Percentiles rank a stretch among this genome's conserved stretches.
These are phyloP conservation scores for Ulmus americana DNA, from an alignment of 331 rosid species.

Conservation along the genomic window DNA sequence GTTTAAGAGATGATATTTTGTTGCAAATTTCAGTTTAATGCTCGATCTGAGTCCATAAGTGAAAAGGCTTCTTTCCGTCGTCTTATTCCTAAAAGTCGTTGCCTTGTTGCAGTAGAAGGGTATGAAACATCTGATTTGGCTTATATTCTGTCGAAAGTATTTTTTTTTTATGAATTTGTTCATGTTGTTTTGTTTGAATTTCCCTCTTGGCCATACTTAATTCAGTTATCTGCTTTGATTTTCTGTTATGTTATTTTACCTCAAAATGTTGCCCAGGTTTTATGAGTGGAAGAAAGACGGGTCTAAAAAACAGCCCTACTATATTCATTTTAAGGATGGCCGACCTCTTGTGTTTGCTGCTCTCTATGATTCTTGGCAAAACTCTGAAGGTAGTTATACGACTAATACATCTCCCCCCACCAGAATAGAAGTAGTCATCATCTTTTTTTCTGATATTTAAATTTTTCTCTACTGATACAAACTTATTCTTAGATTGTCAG, in stretches of 20 bases:
- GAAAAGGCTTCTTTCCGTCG: conserved; percentile 79
- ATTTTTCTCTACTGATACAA: conserved; percentile 7
- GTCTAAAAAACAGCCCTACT: conserved; percentile 84
- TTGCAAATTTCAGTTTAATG: conserved; percentile 59
- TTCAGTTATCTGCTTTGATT: not conserved
- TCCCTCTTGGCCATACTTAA: not conserved
- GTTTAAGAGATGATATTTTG: not conserved
- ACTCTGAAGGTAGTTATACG: conserved; percentile 48
- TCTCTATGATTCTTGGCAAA: conserved; percentile 79
- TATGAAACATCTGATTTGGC: conserved; percentile 6
- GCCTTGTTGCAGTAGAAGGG: conserved; percentile 82
- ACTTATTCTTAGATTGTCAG: no score
- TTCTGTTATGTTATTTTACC: not conserved
- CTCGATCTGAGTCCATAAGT: conserved; percentile 64
- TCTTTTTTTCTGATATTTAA: not conserved
- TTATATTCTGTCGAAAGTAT: not conserved
- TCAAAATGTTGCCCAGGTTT: conserved; percentile 39
- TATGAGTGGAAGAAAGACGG: conserved; percentile 94
- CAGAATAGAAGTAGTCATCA: no score
- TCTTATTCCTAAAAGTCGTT: conserved; percentile 63
- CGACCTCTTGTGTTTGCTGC: conserved; percentile 84
- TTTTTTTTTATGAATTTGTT: not conserved
- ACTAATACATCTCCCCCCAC: not conserved
- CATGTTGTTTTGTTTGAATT: not conserved
- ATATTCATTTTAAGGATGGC: conserved; percentile 75